phyloP scores from a whole-genome alignment of 306 rosid genomes.

The Arachis hypogaea region DNA sequence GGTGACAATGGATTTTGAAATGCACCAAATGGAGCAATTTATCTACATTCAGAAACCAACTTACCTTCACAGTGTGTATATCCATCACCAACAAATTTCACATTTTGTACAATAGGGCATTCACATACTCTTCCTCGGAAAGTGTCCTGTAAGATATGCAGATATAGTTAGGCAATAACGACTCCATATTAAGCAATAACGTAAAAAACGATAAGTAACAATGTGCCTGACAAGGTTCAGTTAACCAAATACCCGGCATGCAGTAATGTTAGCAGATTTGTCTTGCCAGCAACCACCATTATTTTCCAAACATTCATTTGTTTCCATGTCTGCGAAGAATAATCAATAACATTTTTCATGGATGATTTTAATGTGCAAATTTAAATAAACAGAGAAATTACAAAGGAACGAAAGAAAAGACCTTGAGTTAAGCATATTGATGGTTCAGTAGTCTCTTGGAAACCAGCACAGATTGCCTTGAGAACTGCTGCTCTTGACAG shows the following conservation, averaged over 20 bases:
- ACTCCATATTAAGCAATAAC: constrained; percentile 9
- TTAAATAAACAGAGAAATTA: background rate
- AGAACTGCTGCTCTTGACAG: constrained; percentile 85
- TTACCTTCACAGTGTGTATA: constrained; percentile 92
- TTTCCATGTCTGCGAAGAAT: constrained; percentile 67
- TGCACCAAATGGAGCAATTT: constrained; percentile 12
- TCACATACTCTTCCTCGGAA: constrained; percentile 96
- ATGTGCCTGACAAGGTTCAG: constrained; percentile 17
- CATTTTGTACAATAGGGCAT: constrained; percentile 85
- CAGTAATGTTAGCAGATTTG: constrained; percentile 67
- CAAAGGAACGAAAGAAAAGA: constrained; percentile 34
- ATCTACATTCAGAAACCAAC: constrained; percentile 28
- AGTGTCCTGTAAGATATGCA: constrained; percentile 60
- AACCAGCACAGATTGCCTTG: constrained; percentile 90
- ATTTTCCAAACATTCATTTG: constrained; percentile 90
- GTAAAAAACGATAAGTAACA: constrained; percentile 6
- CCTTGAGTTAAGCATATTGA: constrained; percentile 87
- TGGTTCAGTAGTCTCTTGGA: constrained; percentile 91
- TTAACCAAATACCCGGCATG: constrained; percentile 81
- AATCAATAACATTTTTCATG: constrained; percentile 22
- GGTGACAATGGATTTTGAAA: constrained; percentile 11
- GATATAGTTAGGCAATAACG: constrained; percentile 28
- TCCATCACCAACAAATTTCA: constrained; percentile 85
- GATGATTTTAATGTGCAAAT: constrained; percentile 7
- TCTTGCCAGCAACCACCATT: constrained; percentile 97